A percentile compares a stretch with the other conserved stretches of the same genome.
These are phyloP conservation scores for Aegilops umbellulata DNA, from an alignment of 176 grass and related monocot genomes.

Conservation along the genomic window DNA sequence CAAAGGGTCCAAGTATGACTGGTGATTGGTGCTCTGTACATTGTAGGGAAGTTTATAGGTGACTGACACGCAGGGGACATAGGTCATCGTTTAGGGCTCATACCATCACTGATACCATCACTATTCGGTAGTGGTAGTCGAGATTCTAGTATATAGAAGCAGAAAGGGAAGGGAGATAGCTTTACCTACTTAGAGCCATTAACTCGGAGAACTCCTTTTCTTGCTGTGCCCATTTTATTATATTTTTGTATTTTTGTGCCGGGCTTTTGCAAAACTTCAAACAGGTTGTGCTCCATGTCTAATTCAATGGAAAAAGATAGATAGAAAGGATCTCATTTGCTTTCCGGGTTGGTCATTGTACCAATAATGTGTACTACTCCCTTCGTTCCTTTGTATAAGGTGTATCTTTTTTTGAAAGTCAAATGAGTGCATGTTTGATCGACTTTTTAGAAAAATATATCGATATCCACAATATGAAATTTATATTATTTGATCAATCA, in stretches of 20 bases:
- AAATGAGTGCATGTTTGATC: no score
- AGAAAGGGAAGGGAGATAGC: constrained; percentile 57
- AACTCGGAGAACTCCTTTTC: constrained; percentile 51
- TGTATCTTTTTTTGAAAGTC: no score
- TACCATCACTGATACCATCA: constrained; percentile 11
- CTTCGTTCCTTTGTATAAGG: no score
- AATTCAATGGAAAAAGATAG: constrained; percentile 45
- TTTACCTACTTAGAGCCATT: constrained; percentile 51
- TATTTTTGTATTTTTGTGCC: constrained; percentile 30
- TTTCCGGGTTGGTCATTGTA: not conserved
- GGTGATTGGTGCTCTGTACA: constrained; percentile 51
- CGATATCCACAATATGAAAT: no score
- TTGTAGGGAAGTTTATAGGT: constrained; percentile 35
- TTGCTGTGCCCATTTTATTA: constrained; percentile 38
- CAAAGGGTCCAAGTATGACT: constrained; percentile 63
- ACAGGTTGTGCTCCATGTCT: constrained; percentile 57
- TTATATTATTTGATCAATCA: no score
- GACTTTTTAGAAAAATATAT: no score
- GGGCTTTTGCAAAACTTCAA: constrained; percentile 36
- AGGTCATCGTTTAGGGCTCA: constrained; percentile 22
- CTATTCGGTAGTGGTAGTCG: not conserved
- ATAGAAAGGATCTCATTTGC: constrained; percentile 30
- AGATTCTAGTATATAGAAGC: constrained; percentile 52
- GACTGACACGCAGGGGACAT: constrained; percentile 34
- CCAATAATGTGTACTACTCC: not conserved